Base-by-base conservation (phyloP, 768 basidiomycete genomes). In the Daedalea quercina region DNA sequence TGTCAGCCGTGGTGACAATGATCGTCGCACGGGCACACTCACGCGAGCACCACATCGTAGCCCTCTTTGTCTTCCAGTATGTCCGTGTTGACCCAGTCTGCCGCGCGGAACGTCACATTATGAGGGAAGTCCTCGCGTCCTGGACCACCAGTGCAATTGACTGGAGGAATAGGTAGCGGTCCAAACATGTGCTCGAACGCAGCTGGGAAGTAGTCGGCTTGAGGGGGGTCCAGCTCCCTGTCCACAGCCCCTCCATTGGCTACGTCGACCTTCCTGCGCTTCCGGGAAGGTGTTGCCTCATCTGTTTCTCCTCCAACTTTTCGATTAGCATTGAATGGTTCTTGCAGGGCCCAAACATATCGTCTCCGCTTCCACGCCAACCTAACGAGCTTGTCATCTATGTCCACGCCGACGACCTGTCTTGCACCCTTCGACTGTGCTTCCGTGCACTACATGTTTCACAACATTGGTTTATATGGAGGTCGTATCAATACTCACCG, bases 1-100 rank as follows among this genome's bases (percentile, higher is more conserved):
- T 3, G 37, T 25, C 20, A 34, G n/a, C 13, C 4, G 19, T 22
- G 23, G 4, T 19, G 41, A 2, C 4, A 13, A 44, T 46, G 17
- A 9, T 25, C 15, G 26, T 42, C 25, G 31, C 12, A 11, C 11
- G 28, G 15, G 6, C 13, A 25, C 12, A 68, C 85, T 56, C 61
- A 94, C 93, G 83, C 93, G 33, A 94, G 55, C 26, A 94, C 79
- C 28, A 92, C 77, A 60, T 91, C 83, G 63, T 93, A 94, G 0
- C 77, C 76, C 1, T 76, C 73, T 2, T 66, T 65, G 61, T 90
- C 87, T 55, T 81, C 76, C 0, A 75, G 67, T 19, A 85, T 78
- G 19, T 66, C 63, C 1, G 75, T 69, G 12, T 73, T 65, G n/a
- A 81, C 72, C 90, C 90, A 94, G 65, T 94, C 85, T 0, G 82